These are phyloP conservation scores for Astrothelium macrocarpum DNA, from an alignment of 495 filamentous ascomycete genomes.

Conservation along the genomic window DNA sequence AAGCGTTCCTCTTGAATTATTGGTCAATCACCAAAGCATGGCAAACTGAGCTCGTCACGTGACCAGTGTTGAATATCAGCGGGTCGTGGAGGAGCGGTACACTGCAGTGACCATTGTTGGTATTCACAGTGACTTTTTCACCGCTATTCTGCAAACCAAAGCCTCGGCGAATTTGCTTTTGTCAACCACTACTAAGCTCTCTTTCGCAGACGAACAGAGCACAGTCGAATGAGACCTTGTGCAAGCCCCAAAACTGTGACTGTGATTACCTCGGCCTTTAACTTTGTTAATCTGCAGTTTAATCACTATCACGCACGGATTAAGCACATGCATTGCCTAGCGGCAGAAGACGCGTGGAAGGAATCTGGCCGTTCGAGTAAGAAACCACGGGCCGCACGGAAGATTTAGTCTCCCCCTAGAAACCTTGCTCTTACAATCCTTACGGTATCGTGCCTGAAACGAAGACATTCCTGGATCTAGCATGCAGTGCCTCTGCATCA, in stretches of 20 bases:
- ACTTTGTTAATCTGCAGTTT: background rate
- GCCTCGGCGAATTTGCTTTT: background rate
- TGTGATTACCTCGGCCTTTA: background rate
- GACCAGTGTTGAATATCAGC: no score
- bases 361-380: background rate
- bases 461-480: background rate
- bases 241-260: background rate
- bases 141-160: background rate
- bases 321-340: background rate
- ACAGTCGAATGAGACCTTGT: background rate
- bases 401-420: no score
- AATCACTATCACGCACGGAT: background rate
- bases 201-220: no score
- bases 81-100: no score
- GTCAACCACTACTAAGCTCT: background rate
- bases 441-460: background rate
- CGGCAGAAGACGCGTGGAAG: background rate
- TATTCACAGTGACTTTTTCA: background rate
- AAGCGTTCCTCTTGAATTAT: conserved; percentile 22
- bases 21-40: background rate
- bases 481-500: background rate
- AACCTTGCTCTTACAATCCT: no score
- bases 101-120: no score
- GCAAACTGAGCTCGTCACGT: no score
- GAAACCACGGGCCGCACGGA: background rate